Conservation (phyloP, 306 rosid genomes). For the Cucurbita moschata region DNA sequence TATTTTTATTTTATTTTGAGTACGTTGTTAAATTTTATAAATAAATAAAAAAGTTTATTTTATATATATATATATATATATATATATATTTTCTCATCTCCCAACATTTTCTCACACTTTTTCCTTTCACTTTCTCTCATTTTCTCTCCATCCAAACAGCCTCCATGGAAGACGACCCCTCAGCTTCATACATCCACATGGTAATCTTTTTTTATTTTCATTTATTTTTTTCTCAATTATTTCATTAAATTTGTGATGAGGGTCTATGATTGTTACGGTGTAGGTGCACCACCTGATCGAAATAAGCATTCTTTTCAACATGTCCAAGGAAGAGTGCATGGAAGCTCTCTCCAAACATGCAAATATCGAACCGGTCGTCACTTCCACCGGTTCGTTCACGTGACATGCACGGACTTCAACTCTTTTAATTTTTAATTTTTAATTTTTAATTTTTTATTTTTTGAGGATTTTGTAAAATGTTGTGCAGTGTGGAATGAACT, state of each 20-base stretch:
- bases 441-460: not conserved
- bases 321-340: slow-evolving; percentile 91
- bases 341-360: slow-evolving; percentile 91
- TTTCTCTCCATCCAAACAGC: not conserved
- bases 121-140: not conserved
- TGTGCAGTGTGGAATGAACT: slow-evolving; percentile 79
- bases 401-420: not conserved
- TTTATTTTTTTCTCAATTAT: not conserved
- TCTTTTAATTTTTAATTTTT: not conserved
- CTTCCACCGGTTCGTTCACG: slow-evolving; percentile 59
- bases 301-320: slow-evolving; percentile 78
- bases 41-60: too few species aligned
- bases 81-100: not conserved
- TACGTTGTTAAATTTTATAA: too few species aligned
- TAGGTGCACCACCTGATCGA: slow-evolving; percentile 68
- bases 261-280: not conserved
- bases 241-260: not conserved
- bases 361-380: slow-evolving; percentile 67
- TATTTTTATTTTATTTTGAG: not conserved
- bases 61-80: too few species aligned
- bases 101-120: not conserved
- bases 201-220: slow-evolving; percentile 13
- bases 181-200: slow-evolving; percentile 79
- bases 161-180: slow-evolving; percentile 40
- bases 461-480: not conserved